Base-by-base conservation (phyloP, 1,284 basidiomycete species). In the Heterobasidion parviporum region DNA sequence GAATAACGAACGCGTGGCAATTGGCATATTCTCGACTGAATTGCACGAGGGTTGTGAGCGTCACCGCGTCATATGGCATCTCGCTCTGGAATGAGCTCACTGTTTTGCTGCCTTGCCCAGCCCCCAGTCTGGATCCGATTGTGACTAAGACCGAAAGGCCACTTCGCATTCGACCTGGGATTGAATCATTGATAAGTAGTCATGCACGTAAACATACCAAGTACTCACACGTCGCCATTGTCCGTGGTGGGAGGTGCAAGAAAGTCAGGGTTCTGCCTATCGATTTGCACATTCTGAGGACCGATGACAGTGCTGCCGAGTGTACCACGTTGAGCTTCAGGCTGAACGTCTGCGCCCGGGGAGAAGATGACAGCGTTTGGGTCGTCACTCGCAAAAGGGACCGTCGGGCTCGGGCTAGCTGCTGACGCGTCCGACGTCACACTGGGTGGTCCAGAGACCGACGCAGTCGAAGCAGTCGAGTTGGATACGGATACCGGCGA, bases 61-160 rank as follows among this genome's bases (percentile, higher is more conserved):
- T 26, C 26, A 26, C 26, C 26, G 5, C 26, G 26, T 26, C 26
- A 26, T 26, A 26, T 2, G 26, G 26, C 26, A 26, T 26, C 26
- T 26, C 26, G 26, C 26, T 26, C 26, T 16, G 8, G 12, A 34
- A 10, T 8, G 32, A 60, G 73, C 59, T 47, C 59, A 82, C 83
- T 64, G 59, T 86, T 87, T 68, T 88, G 76, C 62, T 87, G 78
- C 54, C 85, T 77, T 41, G 85, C 83, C 87, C 87, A 90, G 0
- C 87, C 87, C 20, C 87, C 87, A 0, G 79, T 79, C 57, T 83
- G 80, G 18, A 90, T 67, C 32, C 85, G 80, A 62, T 85, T 88
- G 66, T 84, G 82, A 56, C 83, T 86, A 56, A 88, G 66, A 57
- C 73, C 72, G 67, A 88, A 87, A 0, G 86, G 80, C 87, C 87